Evolutionary conservation across 352 stramenopile species (phyloP).

Genomic region (Pythium oligandrum): DNA sequence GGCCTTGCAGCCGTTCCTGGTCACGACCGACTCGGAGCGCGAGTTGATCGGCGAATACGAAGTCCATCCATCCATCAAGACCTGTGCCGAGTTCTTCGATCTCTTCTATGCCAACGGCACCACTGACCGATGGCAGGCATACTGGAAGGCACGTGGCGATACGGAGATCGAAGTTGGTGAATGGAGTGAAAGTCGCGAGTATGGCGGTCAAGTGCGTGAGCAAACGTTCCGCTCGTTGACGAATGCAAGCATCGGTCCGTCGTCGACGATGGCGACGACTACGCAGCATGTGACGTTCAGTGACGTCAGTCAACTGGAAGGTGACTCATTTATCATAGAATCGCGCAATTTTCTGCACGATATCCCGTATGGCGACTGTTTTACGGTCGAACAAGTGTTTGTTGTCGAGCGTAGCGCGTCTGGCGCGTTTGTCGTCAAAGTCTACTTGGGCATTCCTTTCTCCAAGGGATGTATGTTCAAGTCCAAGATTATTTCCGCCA

Average conservation of each 20-base stretch:
- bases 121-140: conserved; percentile 39
- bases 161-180: conserved; percentile 65
- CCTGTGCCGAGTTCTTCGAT: conserved; percentile 51
- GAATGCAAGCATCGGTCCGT: conserved; percentile 77
- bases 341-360: conserved; percentile 69
- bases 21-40: conserved; percentile 55
- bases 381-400: conserved; percentile 68
- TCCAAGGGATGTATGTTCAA: conserved; percentile 89
- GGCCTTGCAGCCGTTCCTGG: conserved; percentile 53
- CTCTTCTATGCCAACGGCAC: conserved; percentile 60
- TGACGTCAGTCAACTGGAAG: conserved; percentile 26
- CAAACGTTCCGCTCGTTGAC: conserved; percentile 69
- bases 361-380: conserved; percentile 85
- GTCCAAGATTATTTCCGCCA: conserved; percentile 85
- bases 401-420: conserved; percentile 42
- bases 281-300: conserved; percentile 62
- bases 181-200: conserved; percentile 59
- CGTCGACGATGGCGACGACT: conserved; percentile 79
- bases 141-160: conserved; percentile 71
- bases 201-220: conserved; percentile 59
- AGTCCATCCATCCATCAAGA: conserved; percentile 49
- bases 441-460: conserved; percentile 78
- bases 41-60: conserved; percentile 70
- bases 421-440: conserved; percentile 45
- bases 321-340: conserved; percentile 55